phyloP scores from a whole-genome alignment of 805 yeast species.

The Sungouiozyma ichnusensis region DNA sequence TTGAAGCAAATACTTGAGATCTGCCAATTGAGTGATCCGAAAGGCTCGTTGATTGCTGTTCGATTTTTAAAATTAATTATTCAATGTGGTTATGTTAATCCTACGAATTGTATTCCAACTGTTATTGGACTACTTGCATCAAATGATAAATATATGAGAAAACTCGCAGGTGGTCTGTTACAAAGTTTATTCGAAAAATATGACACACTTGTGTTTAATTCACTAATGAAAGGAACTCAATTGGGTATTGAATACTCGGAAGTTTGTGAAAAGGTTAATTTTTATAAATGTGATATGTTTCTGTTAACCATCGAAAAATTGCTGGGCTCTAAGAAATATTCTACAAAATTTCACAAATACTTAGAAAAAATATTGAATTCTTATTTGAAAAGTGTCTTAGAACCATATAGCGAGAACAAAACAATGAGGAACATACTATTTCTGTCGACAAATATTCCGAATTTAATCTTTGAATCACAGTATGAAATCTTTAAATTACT shows the following conservation, averaged over 20 bases:
- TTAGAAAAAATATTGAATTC: conserved; percentile 9
- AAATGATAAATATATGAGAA: conserved; percentile 32
- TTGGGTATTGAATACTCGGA: conserved; percentile 38
- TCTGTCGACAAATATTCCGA: conserved; percentile 15
- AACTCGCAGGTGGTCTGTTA: conserved; percentile 44
- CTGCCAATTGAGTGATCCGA: conserved; percentile 38
- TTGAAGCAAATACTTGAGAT: conserved; percentile 37
- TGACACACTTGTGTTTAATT: conserved; percentile 59
- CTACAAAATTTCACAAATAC: conserved; percentile 10
- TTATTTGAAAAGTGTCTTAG: conserved; percentile 6
- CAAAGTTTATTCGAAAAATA: conserved; percentile 49
- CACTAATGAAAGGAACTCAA: conserved; percentile 53
- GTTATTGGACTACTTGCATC: conserved; percentile 61
- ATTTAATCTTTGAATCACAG: conserved; percentile 13
- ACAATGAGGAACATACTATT: conserved; percentile 12
- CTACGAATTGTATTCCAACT: conserved; percentile 57
- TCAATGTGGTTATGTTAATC: conserved; percentile 63
- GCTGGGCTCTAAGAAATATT: conserved; percentile 11
- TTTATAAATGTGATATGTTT: conserved; percentile 9
- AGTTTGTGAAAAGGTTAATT: conserved; percentile 3
- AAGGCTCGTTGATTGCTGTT: conserved; percentile 41
- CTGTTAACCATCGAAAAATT: conserved; percentile 12
- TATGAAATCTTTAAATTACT: conserved; percentile 14
- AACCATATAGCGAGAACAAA: conserved; percentile 4
- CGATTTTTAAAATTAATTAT: conserved; percentile 46